Percentiles rank a stretch among this genome's conserved stretches.
phyloP scores from a whole-genome alignment of 2,329 filamentous ascomycete genomes.

The Phaeosphaeriaceae sp. region DNA sequence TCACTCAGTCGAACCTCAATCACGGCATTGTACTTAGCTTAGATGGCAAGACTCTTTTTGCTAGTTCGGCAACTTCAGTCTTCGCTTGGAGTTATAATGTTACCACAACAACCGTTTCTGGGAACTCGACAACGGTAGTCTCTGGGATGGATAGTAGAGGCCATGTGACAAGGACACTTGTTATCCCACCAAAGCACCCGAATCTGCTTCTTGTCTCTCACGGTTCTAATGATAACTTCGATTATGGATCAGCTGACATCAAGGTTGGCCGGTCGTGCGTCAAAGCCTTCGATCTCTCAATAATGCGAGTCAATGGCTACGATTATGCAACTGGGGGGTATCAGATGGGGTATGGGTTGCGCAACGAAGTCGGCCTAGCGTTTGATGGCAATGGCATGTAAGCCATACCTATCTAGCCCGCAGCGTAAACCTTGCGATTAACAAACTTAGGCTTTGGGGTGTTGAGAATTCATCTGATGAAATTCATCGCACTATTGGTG shows the following conservation, averaged over 20 bases:
- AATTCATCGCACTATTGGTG: constrained; percentile 59
- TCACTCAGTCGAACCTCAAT: constrained; percentile 35
- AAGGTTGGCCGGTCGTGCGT: constrained; percentile 66
- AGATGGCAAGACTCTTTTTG: constrained; percentile 40
- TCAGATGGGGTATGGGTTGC: constrained; percentile 67
- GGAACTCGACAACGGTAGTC: constrained; percentile 21
- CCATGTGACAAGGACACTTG: constrained; percentile 35
- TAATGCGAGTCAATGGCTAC: constrained; percentile 30
- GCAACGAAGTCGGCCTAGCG: constrained; percentile 72
- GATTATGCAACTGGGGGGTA: constrained; percentile 59
- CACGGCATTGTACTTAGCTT: constrained; percentile 35
- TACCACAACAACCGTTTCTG: constrained; percentile 39
- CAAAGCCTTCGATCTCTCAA: constrained; percentile 61
- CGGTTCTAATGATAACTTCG: constrained; percentile 68
- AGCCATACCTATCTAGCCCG: constrained; percentile 52
- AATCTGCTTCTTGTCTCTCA: constrained; percentile 67
- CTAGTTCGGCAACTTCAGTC: constrained; percentile 35
- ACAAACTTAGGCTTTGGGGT: constrained; percentile 42
- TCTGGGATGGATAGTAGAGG: constrained; percentile 36
- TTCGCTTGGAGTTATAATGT: constrained; percentile 37
- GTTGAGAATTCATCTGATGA: constrained; percentile 74
- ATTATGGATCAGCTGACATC: constrained; percentile 58
- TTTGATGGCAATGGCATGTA: constrained; percentile 53
- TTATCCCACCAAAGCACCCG: constrained; percentile 40
- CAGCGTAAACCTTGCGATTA: background rate